These are phyloP conservation scores for Corynespora cassiicola DNA, from an alignment of 2,329 filamentous ascomycete species.

Conservation along the genomic window DNA sequence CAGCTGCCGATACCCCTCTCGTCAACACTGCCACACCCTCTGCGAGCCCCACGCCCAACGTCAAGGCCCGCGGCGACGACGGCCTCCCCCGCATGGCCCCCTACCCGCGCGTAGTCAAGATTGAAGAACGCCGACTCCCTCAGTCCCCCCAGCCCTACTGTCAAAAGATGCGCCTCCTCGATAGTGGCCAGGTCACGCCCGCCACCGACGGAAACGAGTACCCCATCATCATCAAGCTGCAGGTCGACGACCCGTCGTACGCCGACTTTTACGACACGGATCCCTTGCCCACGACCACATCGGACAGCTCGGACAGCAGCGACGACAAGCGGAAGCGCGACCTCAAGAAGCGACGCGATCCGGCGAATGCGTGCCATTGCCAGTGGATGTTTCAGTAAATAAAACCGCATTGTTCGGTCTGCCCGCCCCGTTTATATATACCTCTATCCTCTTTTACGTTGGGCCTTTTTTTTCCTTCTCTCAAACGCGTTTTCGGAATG, in stretches of 20 bases:
- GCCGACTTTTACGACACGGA: slow-evolving; percentile 29
- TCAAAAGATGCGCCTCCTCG: slow-evolving; percentile 67
- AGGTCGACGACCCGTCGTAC: slow-evolving; percentile 48
- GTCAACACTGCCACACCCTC: too few relatives aligned
- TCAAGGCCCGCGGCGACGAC: slow-evolving; percentile 1
- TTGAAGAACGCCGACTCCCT: slow-evolving; percentile 67
- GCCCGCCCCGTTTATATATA: too few relatives aligned
- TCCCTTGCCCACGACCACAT: slow-evolving; percentile 10
- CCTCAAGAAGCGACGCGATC: slow-evolving; percentile 32
- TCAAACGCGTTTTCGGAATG: too few relatives aligned
- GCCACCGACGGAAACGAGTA: slow-evolving; percentile 40
- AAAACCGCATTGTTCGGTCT: too few relatives aligned
- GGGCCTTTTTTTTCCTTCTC: slow-evolving; percentile 1
- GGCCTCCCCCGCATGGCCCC: slow-evolving; percentile 28
- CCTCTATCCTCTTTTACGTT: not conserved
- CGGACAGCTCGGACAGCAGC: slow-evolving; percentile 7
- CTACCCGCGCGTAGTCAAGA: slow-evolving; percentile 68
- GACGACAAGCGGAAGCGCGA: slow-evolving; percentile 19
- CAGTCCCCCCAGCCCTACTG: slow-evolving; percentile 63
- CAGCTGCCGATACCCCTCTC: slow-evolving; percentile 12
- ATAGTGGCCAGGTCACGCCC: slow-evolving; percentile 55
- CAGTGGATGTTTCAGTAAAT: slow-evolving; percentile 48
- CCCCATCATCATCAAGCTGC: slow-evolving; percentile 46
- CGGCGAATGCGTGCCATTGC: slow-evolving; percentile 42
- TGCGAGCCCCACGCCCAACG: slow-evolving; percentile 13